These are phyloP conservation scores for Cystofilobasidium ferigula DNA, from an alignment of 768 basidiomycete genomes.

Conservation along the genomic window DNA sequence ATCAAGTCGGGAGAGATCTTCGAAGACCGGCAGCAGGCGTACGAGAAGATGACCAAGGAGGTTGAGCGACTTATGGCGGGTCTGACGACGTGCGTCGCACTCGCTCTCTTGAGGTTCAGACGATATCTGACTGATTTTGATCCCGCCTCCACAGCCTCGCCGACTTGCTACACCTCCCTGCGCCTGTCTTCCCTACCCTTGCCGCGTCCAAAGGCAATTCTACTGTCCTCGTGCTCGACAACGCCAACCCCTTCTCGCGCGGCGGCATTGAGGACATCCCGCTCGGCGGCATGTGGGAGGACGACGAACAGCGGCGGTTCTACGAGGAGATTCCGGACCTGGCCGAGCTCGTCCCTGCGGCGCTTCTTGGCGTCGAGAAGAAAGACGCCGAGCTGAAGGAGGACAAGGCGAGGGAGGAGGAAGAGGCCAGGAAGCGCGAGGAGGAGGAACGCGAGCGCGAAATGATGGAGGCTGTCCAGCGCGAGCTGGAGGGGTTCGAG, in stretches of 20 bases:
- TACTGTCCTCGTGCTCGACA: conserved; percentile 24
- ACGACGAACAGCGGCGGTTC: conserved; percentile 88
- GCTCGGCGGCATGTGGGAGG: conserved; percentile 83
- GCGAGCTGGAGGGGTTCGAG: conserved; percentile 19
- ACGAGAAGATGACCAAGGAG: conserved; percentile 94
- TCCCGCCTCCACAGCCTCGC: conserved; percentile 69
- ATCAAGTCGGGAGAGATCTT: conserved; percentile 99
- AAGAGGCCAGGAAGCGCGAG: conserved; percentile 24
- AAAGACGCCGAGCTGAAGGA: conserved; percentile 34
- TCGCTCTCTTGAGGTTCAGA: neutral
- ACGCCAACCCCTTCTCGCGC: conserved; percentile 25
- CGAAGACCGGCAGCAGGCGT: conserved; percentile 95
- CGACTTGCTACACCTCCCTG: conserved; percentile 70
- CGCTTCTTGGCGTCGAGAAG: conserved; percentile 62
- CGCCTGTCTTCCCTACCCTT: conserved; percentile 67
- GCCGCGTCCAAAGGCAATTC: conserved; percentile 19
- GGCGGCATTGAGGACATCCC: conserved; percentile 21
- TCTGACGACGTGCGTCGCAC: conserved; percentile 11
- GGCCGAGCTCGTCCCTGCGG: conserved; percentile 79
- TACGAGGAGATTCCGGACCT: conserved; percentile 88
- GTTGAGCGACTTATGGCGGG: conserved; percentile 84
- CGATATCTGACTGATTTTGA: no score
- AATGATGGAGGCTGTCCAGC: conserved; percentile 44
- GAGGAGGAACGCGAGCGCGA: conserved; percentile 44
- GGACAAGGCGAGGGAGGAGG: conserved; percentile 32